phyloP scores from a whole-genome alignment of 305 asterid species.

The Fraxinus floribunda region DNA sequence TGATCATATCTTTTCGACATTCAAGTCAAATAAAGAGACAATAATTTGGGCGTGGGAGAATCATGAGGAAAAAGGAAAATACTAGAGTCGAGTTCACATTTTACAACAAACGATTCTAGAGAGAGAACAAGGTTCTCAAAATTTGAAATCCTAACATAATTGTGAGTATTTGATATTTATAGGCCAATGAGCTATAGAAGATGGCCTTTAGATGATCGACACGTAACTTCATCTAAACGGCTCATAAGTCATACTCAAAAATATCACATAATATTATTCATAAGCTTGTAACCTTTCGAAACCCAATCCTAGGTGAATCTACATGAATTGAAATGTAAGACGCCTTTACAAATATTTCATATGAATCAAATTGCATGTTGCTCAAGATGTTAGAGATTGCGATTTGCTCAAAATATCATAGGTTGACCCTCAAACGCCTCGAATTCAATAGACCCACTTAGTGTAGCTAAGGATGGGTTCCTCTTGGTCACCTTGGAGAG shows the following conservation, averaged over 20 bases:
- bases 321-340: neutral
- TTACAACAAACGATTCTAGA: neutral
- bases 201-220: neutral
- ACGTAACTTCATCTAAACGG: neutral
- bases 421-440: neutral
- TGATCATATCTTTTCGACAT: neutral
- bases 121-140: neutral
- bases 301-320: neutral
- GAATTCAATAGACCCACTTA: neutral
- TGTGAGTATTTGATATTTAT: neutral
- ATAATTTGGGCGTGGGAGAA: neutral
- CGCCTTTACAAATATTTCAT: neutral
- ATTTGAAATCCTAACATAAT: neutral
- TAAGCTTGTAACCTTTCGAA: neutral
- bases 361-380: neutral
- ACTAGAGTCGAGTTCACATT: neutral
- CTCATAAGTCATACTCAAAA: neutral
- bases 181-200: neutral
- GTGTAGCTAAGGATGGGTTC: neutral
- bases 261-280: neutral
- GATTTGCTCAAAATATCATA: neutral
- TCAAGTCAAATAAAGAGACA: neutral
- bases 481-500: neutral
- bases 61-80: neutral
- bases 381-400: neutral